Evolutionary conservation across 2,329 filamentous ascomycete species (phyloP).

Genomic region (Rosellinia necatrix): DNA sequence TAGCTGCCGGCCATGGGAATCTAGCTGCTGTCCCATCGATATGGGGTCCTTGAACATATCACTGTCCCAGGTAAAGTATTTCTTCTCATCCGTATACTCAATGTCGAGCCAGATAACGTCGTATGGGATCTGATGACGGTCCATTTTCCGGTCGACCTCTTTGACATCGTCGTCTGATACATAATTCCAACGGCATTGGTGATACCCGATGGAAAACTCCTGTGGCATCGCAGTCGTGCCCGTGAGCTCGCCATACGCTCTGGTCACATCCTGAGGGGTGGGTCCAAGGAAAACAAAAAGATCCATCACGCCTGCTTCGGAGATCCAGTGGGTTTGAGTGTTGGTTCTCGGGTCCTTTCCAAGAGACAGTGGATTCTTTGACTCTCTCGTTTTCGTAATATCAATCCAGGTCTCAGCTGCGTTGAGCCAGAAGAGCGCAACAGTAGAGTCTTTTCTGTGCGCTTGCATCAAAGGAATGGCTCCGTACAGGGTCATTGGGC

Average conservation of each 20-base stretch:
- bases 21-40: constrained; percentile 86
- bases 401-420: constrained; percentile 97
- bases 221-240: constrained; percentile 91
- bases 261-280: constrained; percentile 79
- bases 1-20: constrained; percentile 83
- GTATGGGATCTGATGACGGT: constrained; percentile 93
- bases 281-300: constrained; percentile 94
- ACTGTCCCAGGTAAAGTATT: constrained; percentile 97
- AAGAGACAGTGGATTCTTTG: constrained; percentile 76
- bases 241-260: constrained; percentile 85
- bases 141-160: constrained; percentile 94
- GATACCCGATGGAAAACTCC: constrained; percentile 89
- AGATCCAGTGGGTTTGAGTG: constrained; percentile 96
- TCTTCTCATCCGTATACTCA: constrained; percentile 94
- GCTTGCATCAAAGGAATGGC: constrained; percentile 98
- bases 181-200: constrained; percentile 99
- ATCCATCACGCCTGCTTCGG: constrained; percentile 86
- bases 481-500: constrained; percentile 98
- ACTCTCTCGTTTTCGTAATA: constrained; percentile 77
- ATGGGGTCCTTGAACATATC: constrained; percentile 86
- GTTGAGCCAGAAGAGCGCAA: constrained; percentile 97
- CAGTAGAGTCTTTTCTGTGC: constrained; percentile 88
- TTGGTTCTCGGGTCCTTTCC: constrained; percentile 70
- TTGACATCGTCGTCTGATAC: constrained; percentile 96
- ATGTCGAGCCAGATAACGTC: constrained; percentile 99